phyloP scores from a whole-genome alignment of 306 rosid genomes.

The Clitoria ternatea region DNA sequence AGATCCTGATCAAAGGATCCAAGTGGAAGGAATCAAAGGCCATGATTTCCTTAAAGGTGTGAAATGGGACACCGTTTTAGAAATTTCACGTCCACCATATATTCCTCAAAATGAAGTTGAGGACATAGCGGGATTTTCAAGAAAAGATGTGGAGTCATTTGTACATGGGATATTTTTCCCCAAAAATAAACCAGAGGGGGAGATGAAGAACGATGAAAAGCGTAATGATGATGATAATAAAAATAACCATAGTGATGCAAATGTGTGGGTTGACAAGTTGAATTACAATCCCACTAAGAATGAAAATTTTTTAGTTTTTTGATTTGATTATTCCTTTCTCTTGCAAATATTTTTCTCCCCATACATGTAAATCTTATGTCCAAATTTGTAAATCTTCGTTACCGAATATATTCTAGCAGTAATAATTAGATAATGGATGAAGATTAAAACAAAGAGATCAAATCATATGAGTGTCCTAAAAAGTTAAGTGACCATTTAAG shows the following conservation, averaged over 20 bases:
- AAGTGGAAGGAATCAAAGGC: slow-evolving; percentile 50
- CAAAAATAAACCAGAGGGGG: not conserved
- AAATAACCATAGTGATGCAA: slow-evolving; percentile 14
- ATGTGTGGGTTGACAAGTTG: slow-evolving; percentile 33
- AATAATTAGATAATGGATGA: no score
- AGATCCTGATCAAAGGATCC: slow-evolving; percentile 59
- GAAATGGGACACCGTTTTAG: slow-evolving; percentile 52
- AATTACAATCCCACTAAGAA: slow-evolving; percentile 8
- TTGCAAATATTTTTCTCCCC: not conserved
- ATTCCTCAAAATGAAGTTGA: slow-evolving; percentile 46
- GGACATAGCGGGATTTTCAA: slow-evolving; percentile 22
- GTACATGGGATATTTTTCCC: slow-evolving; percentile 56
- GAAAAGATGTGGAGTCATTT: slow-evolving; percentile 53
- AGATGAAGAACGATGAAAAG: not conserved
- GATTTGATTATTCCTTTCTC: not conserved
- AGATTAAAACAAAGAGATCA: no score
- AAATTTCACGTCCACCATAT: slow-evolving; percentile 63
- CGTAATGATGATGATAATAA: not conserved
- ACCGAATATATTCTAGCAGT: no score
- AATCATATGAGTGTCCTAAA: no score
- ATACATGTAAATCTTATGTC: not conserved
- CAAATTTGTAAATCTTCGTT: not conserved
- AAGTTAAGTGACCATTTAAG: no score
- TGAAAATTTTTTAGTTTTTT: slow-evolving; percentile 43
- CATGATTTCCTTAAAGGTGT: slow-evolving; percentile 62